phyloP scores from a whole-genome alignment of 2,329 filamentous ascomycete genomes.

The Alternaria gaisen region DNA sequence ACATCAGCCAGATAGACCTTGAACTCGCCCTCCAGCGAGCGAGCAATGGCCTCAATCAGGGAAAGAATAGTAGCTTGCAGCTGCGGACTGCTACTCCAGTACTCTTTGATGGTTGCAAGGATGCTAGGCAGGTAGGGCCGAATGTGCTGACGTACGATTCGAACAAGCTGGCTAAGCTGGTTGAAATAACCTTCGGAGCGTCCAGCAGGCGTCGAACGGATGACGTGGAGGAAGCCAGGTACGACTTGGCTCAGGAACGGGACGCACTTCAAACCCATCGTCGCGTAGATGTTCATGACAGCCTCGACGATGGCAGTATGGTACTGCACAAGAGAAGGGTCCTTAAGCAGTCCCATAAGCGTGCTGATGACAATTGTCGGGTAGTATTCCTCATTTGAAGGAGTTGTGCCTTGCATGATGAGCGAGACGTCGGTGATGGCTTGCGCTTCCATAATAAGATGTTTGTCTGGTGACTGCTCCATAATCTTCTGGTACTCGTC shows the following conservation, averaged over 20 bases:
- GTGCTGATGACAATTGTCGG: slow-evolving; percentile 98
- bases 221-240: slow-evolving; percentile 90
- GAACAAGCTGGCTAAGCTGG: slow-evolving; percentile 89
- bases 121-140: slow-evolving; percentile 88
- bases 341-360: slow-evolving; percentile 88
- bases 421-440: slow-evolving; percentile 89
- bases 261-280: slow-evolving; percentile 93
- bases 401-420: slow-evolving; percentile 97
- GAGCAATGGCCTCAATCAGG: slow-evolving; percentile 91
- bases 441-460: slow-evolving; percentile 72
- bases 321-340: slow-evolving; percentile 86
- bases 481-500: slow-evolving; percentile 97
- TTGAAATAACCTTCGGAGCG: slow-evolving; percentile 97
- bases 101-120: slow-evolving; percentile 84
- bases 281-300: slow-evolving; percentile 98
- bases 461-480: slow-evolving; percentile 84
- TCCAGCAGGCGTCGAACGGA: slow-evolving; percentile 78
- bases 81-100: slow-evolving; percentile 82
- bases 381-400: slow-evolving; percentile 98
- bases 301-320: slow-evolving; percentile 95
- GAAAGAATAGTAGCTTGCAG: slow-evolving; percentile 91
- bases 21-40: slow-evolving; percentile 95
- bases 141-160: slow-evolving; percentile 96
- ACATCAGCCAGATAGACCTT: slow-evolving; percentile 92
- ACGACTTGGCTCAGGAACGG: slow-evolving; percentile 94